Evolutionary conservation across 306 rosid genomes (phyloP).

Genomic region (Vigna radiata): DNA sequence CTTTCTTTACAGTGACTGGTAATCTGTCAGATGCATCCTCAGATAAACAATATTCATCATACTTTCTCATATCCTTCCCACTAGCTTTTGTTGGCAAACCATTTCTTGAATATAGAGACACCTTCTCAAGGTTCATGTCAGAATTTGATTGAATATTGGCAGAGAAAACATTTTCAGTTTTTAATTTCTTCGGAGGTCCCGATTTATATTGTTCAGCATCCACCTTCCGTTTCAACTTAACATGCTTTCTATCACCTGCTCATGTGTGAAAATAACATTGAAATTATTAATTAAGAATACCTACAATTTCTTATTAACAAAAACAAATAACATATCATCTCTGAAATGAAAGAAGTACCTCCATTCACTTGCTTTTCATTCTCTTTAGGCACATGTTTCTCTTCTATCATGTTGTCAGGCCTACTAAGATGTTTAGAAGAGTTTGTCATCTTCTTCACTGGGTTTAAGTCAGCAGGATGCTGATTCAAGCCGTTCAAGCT

Average conservation of each 20-base stretch:
- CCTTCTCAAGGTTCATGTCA: slow-evolving; percentile 49
- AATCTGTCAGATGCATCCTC: slow-evolving; percentile 48
- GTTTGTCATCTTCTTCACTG: slow-evolving; percentile 47
- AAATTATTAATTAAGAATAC: slow-evolving; percentile 27
- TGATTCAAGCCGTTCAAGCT: slow-evolving; percentile 55
- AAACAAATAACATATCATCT: slow-evolving; percentile 25
- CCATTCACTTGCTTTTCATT: slow-evolving; percentile 52
- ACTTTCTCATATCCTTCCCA: slow-evolving; percentile 55
- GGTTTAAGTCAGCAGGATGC: slow-evolving; percentile 52
- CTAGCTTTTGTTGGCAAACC: slow-evolving; percentile 46
- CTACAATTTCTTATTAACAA: slow-evolving; percentile 18
- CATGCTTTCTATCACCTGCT: slow-evolving; percentile 58
- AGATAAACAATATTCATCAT: slow-evolving; percentile 55
- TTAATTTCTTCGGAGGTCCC: slow-evolving; percentile 59
- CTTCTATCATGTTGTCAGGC: slow-evolving; percentile 48
- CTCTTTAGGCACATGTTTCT: slow-evolving; percentile 53
- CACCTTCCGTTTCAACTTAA: slow-evolving; percentile 58
- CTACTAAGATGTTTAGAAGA: slow-evolving; percentile 49
- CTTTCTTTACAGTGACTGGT: slow-evolving; percentile 54
- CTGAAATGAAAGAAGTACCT: slow-evolving; percentile 55
- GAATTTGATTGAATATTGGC: slow-evolving; percentile 49
- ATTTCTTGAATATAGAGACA: slow-evolving; percentile 49
- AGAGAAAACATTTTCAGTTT: slow-evolving; percentile 48
- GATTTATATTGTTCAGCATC: slow-evolving; percentile 56
- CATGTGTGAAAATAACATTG: not conserved